These are phyloP conservation scores for Chenopodium formosanum DNA, from an alignment of 148 eudicot genomes.

Conservation along the genomic window DNA sequence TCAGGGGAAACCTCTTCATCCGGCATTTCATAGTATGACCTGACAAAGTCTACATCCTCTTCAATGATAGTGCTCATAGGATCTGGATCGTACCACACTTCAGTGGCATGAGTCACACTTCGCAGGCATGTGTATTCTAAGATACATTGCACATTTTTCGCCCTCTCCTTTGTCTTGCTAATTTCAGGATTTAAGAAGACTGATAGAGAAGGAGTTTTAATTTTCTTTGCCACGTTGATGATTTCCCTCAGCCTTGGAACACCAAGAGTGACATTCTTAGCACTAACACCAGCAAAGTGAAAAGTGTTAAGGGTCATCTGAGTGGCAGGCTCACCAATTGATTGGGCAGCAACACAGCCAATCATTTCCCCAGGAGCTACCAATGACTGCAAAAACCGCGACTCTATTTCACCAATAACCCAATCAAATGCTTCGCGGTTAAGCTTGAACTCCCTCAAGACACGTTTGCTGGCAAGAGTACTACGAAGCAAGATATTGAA, in stretches of 20 bases:
- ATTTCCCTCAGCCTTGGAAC: constrained; percentile 99
- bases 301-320: constrained; percentile 98
- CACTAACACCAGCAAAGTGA: constrained; percentile 99
- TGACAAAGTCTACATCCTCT: constrained; percentile 93
- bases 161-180: constrained; percentile 75
- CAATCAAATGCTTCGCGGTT: constrained; percentile 95
- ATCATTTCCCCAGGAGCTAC: constrained; percentile 99
- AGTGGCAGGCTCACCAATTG: constrained; percentile 99
- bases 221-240: constrained; percentile 95
- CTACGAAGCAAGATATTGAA: constrained; percentile 91
- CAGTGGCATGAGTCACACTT: constrained; percentile 97
- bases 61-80: constrained; percentile 90
- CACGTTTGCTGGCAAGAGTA: constrained; percentile 91
- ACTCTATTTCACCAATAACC: constrained; percentile 96
- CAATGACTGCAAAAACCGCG: constrained; percentile 91
- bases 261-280: constrained; percentile 98
- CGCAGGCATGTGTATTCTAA: constrained; percentile 90
- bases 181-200: constrained; percentile 84
- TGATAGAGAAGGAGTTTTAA: constrained; percentile 93
- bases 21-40: constrained; percentile 96
- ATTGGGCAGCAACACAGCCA: constrained; percentile 99
- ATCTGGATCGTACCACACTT: constrained; percentile 99
- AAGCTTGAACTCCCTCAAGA: constrained; percentile 84
- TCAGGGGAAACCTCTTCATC: constrained; percentile 96
- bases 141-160: constrained; percentile 92